phyloP scores from a whole-genome alignment of 1,139 yeast species.

The Kluyveromyces marxianus region DNA sequence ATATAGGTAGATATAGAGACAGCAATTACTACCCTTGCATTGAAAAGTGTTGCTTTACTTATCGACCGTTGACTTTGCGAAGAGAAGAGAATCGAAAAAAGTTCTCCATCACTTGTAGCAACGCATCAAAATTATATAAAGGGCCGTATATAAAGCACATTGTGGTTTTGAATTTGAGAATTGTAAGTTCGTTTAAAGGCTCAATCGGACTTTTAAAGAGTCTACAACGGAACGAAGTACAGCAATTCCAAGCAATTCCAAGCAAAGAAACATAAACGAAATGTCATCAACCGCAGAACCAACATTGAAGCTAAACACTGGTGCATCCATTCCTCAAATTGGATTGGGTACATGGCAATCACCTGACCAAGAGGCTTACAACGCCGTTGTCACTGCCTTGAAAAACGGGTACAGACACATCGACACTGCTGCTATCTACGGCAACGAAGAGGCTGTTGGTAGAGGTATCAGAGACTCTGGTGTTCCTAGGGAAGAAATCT shows the following conservation, averaged over 20 bases:
- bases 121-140: too few relatives aligned
- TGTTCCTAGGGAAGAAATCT: slow-evolving; percentile 62
- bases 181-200: too few relatives aligned
- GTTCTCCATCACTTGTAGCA: too few relatives aligned
- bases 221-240: too few relatives aligned
- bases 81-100: too few relatives aligned
- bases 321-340: slow-evolving; percentile 55
- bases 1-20: too few relatives aligned
- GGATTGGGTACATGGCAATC: slow-evolving; percentile 83
- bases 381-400: slow-evolving; percentile 56
- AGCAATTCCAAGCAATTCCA: not conserved
- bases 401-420: slow-evolving; percentile 70
- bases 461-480: slow-evolving; percentile 57
- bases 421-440: slow-evolving; percentile 67
- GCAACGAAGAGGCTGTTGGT: slow-evolving; percentile 65
- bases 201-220: too few relatives aligned
- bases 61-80: too few relatives aligned
- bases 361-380: slow-evolving; percentile 50
- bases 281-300: slow-evolving; percentile 1
- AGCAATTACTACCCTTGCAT: too few relatives aligned
- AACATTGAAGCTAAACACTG: slow-evolving; percentile 48
- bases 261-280: not conserved
- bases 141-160: too few relatives aligned
- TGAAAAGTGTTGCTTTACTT: too few relatives aligned
- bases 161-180: too few relatives aligned